Evolutionary conservation across 2,329 filamentous ascomycete species (phyloP), one percentile per base, ranked within the genome.

Genomic region (Neofusicoccum sp.): DNA sequence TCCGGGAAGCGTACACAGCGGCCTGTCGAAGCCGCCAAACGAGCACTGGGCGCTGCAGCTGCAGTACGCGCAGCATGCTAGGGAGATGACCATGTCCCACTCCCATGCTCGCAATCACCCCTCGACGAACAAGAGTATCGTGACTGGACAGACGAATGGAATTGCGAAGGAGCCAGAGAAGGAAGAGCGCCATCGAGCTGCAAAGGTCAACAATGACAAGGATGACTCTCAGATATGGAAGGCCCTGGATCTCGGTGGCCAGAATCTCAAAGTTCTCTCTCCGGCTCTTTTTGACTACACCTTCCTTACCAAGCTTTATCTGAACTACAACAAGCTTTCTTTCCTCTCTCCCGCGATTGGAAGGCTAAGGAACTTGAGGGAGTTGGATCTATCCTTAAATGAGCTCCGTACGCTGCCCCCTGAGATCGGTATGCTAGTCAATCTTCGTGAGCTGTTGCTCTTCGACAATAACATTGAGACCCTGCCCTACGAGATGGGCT

Each of bases 351-450:
- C 89, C 38, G 82, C 87, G 24, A 91, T 99, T 71, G 93, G 95
- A 40, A 84, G 89, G 68, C 81, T 99, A 65, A 87, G 93, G 65
- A 88, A 89, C 65, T 79, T 99, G 51, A 89, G 86, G 36, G 85
- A 93, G 69, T 84, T 99, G 51, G 93, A 99, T 75, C 83, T 93
- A 3, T 98, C 95, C 0, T 87, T 89, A 77, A 99, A 99, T 75
- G 86, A 93, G 63, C 82, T 99, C 63, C 84, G 83, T 7, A 86
- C 89, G 65, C 80, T 99, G 3, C 95, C 95, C 1, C 85, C 90
- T 24, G 93, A 99, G 78, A 86, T 99, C 63, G 95, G 95, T 71
- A 99, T 98, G 93, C 91, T 96, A 69, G 95, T 93, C 30, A 95
- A 93, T 67, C 80, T 99, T 60, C 92, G 91, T 76, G 87, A 90